Evolutionary conservation across 345 rosid genomes (phyloP).

Genomic region (Salix dunnii): DNA sequence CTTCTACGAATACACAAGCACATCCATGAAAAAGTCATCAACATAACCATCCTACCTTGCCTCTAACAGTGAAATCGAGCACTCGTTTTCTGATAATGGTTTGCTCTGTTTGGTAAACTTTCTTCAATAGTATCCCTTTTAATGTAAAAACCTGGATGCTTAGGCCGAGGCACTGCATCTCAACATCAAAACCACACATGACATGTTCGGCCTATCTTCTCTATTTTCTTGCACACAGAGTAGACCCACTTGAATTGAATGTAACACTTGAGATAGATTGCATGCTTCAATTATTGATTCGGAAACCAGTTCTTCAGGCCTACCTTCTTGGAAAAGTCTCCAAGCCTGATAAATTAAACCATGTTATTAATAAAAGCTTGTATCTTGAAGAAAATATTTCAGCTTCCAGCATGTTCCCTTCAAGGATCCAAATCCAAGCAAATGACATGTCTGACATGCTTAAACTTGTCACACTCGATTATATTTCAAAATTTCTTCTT

Average conservation of each 20-base stretch:
- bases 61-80: background rate
- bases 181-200: background rate
- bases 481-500: background rate
- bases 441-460: background rate
- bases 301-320: background rate
- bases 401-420: background rate
- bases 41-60: background rate
- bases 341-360: background rate
- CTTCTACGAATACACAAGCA: no score
- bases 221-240: background rate
- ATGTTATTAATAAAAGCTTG: background rate
- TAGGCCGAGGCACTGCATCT: background rate
- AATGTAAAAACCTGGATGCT: background rate
- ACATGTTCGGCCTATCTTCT: background rate
- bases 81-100: background rate
- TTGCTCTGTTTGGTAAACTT: background rate
- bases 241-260: background rate
- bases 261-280: background rate
- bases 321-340: background rate
- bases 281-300: background rate
- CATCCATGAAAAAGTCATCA: no score
- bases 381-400: background rate
- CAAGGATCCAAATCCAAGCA: background rate
- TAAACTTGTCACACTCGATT: background rate
- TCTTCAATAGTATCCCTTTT: background rate